Conservation (phyloP, 805 yeast genomes). For the Saccharomyces paradoxus region DNA sequence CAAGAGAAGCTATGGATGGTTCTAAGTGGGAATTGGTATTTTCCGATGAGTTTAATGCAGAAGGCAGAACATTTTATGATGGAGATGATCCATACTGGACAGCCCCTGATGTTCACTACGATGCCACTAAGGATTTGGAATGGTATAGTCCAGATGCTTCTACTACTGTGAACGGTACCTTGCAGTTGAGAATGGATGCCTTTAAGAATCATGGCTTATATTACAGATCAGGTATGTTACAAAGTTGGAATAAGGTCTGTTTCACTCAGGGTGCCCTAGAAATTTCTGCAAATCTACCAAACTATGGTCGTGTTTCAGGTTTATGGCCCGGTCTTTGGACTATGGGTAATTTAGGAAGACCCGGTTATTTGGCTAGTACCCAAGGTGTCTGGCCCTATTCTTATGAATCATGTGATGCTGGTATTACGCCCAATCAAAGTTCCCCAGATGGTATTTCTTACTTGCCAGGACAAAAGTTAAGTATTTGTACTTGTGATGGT, state of each 20-base stretch:
- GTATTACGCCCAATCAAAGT: constrained; percentile 86
- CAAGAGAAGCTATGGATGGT: constrained; percentile 50
- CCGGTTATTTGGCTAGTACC: constrained; percentile 75
- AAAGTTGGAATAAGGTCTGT: constrained; percentile 82
- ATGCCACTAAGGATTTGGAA: constrained; percentile 78
- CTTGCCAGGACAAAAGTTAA: constrained; percentile 72
- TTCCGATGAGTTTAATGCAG: constrained; percentile 79
- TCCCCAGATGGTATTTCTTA: constrained; percentile 78
- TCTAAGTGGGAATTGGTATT: constrained; percentile 68
- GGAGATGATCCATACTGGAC: constrained; percentile 87
- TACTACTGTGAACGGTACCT: constrained; percentile 61
- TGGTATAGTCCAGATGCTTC: constrained; percentile 92
- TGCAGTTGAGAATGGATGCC: constrained; percentile 66
- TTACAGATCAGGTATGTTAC: constrained; percentile 84
- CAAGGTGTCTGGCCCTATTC: constrained; percentile 93
- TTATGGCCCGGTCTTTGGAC: constrained; percentile 95
- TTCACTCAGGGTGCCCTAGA: constrained; percentile 76
- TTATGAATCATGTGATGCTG: constrained; percentile 78
- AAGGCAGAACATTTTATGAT: constrained; percentile 78
- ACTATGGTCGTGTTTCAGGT: constrained; percentile 65
- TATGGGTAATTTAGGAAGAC: constrained; percentile 81
- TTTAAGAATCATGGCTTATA: constrained; percentile 64
- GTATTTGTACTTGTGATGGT: constrained; percentile 68
- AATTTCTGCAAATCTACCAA: constrained; percentile 66
- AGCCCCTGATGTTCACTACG: constrained; percentile 73